A percentile compares a stretch with the other conserved stretches of the same genome.
These are phyloP conservation scores for Colletotrichum sidae DNA, from an alignment of 2,329 filamentous ascomycete genomes.

Conservation along the genomic window DNA sequence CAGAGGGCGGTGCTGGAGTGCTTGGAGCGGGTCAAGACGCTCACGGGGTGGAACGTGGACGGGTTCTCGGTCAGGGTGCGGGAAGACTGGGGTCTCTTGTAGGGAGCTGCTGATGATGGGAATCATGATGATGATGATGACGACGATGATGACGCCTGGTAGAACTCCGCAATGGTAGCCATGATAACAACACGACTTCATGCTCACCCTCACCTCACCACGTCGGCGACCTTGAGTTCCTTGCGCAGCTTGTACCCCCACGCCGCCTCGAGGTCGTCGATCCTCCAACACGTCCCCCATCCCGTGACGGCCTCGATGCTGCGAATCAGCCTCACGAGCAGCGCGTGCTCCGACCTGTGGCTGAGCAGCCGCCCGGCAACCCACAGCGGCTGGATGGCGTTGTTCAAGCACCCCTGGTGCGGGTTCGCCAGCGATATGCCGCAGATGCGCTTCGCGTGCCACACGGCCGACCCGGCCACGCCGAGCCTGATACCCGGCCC, in stretches of 20 bases:
- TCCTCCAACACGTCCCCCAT: constrained; percentile 66
- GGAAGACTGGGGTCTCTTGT: constrained; percentile 41
- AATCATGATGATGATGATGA: neutral
- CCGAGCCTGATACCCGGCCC: constrained; percentile 29
- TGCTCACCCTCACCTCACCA: constrained; percentile 4
- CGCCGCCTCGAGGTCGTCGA: constrained; percentile 59
- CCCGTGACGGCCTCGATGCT: constrained; percentile 64
- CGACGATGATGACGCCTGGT: neutral
- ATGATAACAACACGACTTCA: neutral
- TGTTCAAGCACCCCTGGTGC: constrained; percentile 66
- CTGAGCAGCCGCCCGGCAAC: constrained; percentile 66
- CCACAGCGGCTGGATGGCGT: constrained; percentile 69
- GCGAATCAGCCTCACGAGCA: constrained; percentile 57
- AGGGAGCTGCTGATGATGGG: neutral
- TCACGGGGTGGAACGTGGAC: constrained; percentile 56
- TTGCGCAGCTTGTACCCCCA: constrained; percentile 51
- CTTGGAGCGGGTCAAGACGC: constrained; percentile 49
- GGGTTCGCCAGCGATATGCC: constrained; percentile 67
- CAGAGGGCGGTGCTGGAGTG: constrained; percentile 55
- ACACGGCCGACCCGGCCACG: constrained; percentile 55
- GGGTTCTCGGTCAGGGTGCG: constrained; percentile 42
- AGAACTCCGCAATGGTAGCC: neutral
- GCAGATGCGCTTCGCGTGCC: constrained; percentile 67
- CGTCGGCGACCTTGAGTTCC: constrained; percentile 17
- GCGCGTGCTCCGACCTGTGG: constrained; percentile 57